Evolutionary conservation across 345 rosid genomes (phyloP).

Genomic region (Excoecaria agallocha): DNA sequence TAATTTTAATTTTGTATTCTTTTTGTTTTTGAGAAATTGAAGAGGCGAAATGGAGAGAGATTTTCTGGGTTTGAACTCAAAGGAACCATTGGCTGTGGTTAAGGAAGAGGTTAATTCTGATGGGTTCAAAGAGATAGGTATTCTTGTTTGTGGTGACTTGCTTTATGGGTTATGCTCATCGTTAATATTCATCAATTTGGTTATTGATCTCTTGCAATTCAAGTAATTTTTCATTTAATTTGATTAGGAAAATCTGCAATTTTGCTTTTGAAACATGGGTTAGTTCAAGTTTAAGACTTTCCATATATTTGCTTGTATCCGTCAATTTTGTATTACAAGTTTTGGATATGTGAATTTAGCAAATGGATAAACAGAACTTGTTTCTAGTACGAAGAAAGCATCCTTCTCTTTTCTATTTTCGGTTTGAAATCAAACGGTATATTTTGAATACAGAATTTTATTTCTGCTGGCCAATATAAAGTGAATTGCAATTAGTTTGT

Average conservation of each 20-base stretch:
- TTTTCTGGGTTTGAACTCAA: conserved; percentile 64
- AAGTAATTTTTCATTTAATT: neutral
- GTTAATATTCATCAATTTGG: neutral
- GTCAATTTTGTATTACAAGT: too few species aligned
- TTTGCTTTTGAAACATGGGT: conserved; percentile 10
- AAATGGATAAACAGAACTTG: neutral
- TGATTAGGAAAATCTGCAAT: neutral
- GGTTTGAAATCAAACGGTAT: neutral
- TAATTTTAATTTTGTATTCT: conserved; percentile 19
- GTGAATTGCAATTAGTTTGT: neutral
- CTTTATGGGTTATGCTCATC: neutral
- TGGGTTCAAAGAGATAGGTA: conserved; percentile 40
- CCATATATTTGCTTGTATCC: too few species aligned
- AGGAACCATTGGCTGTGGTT: conserved; percentile 38
- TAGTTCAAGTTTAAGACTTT: conserved; percentile 5
- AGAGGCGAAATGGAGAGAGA: conserved; percentile 90
- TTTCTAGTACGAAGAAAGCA: neutral
- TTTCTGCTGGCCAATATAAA: neutral
- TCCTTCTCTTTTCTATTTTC: neutral
- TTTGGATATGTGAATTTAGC: conserved; percentile 1
- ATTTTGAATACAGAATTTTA: neutral
- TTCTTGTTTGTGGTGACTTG: conserved; percentile 7
- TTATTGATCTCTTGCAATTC: conserved; percentile 4
- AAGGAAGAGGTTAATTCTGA: conserved; percentile 56
- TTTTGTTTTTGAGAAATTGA: too few species aligned